Evolutionary conservation across 345 rosid species (phyloP), one percentile per base, ranked within the genome.

Genomic region (Trapa incisa): DNA sequence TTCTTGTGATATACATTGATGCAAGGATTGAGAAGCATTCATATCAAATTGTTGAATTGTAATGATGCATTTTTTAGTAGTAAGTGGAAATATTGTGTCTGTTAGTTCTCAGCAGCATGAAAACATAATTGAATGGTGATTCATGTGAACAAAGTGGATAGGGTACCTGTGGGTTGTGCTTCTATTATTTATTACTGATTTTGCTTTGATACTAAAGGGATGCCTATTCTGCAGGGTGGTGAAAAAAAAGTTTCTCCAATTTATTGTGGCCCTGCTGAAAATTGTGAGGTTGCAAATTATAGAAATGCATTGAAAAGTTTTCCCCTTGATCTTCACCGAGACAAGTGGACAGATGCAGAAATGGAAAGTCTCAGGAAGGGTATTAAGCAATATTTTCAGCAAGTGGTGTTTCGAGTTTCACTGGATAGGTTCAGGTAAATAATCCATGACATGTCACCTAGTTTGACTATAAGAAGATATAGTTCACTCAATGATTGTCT

Each of bases 361-460:
- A 89, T 67, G 70, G 81, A 85, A 81, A 91, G 82, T 64, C 95
- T 94, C 64, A 73, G 72, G 41, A 84, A 82, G 75, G 99, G 99
- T 71, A 61, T 89, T 33, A 77, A 77, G 72, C 92, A 91, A 73
- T 93, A 87, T 69, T 73, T 85, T 78, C 96, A 94, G 78, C 91
- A 89, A 68, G 76, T 75, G 79, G 67, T 84, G 65, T 80, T 91
- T 75, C 72, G 68, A 38, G 78, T 77, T 64, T 87, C 94, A 36
- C 43, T 84, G 71, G 92, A 86, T 62, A 79, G 56, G 67, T 71
- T 73, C 74, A 84, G 97, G 96, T 94, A 76, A 67, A 52, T 64
- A 33, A 65, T 6, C 14, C n/a, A n/a, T 47, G 5, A 43, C 29
- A 22, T 22, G 29, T 22, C 29, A 22, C 29, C 29, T 22, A 22